Evolutionary conservation across 441 rosid species (phyloP).

Genomic region (Erodium chrysanthum): DNA sequence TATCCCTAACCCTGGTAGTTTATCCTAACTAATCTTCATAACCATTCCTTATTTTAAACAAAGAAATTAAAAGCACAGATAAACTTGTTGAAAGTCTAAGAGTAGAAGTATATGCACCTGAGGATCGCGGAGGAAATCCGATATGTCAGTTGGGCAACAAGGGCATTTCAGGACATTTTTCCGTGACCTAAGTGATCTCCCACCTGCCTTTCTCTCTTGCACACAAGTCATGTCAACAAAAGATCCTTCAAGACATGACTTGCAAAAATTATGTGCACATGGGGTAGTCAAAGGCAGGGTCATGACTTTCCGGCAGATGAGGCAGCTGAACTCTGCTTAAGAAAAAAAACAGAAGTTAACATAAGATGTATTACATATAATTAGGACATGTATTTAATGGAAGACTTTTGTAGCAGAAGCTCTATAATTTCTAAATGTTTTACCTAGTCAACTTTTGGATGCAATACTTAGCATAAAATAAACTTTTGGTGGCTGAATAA

Average conservation of each 20-base stretch:
- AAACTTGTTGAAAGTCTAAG: neutral
- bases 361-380: neutral
- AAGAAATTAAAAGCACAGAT: neutral
- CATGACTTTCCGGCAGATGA: slow-evolving; percentile 41
- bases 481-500: neutral
- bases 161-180: slow-evolving; percentile 63
- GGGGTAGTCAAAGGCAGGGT: slow-evolving; percentile 46
- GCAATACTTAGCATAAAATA: neutral
- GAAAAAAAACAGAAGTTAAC: slow-evolving; percentile 4
- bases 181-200: slow-evolving; percentile 42
- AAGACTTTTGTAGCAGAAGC: neutral
- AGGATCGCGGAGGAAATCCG: slow-evolving; percentile 51
- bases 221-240: slow-evolving; percentile 37
- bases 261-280: slow-evolving; percentile 59
- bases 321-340: slow-evolving; percentile 47
- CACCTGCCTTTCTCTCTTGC: slow-evolving; percentile 39
- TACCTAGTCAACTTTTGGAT: neutral
- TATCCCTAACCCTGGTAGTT: neutral
- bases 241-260: slow-evolving; percentile 40
- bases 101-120: slow-evolving; percentile 28
- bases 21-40: neutral
- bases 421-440: neutral
- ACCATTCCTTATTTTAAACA: neutral
- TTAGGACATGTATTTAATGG: neutral
- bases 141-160: slow-evolving; percentile 43